These are phyloP conservation scores for Pulchroboletus neoregius DNA, from an alignment of 1,284 basidiomycete species.

Conservation along the genomic window DNA sequence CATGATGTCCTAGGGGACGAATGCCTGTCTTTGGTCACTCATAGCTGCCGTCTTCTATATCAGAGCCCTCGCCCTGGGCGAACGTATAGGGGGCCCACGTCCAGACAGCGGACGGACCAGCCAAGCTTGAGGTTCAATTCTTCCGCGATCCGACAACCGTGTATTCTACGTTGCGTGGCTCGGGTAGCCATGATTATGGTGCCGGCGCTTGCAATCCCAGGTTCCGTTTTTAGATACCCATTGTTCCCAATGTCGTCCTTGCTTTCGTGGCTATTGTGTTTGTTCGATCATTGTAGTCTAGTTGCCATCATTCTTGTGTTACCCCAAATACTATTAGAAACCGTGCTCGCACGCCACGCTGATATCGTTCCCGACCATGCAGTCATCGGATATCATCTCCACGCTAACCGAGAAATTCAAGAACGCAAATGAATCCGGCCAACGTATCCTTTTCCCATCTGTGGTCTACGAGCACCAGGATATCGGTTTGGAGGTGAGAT, in stretches of 20 bases:
- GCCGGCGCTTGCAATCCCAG: not conserved
- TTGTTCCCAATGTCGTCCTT: slow-evolving; percentile 2
- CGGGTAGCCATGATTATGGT: not conserved
- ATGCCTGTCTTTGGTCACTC: slow-evolving; percentile 67
- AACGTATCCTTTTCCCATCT: slow-evolving; percentile 76
- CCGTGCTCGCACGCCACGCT: slow-evolving; percentile 20
- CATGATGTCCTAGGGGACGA: slow-evolving; percentile 56
- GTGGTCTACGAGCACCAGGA: slow-evolving; percentile 58
- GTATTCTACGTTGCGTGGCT: not conserved
- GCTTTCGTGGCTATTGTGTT: not conserved
- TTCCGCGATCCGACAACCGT: not conserved
- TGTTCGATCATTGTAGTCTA: slow-evolving; percentile 3
- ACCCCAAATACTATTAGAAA: no score
- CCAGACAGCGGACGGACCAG: slow-evolving; percentile 54
- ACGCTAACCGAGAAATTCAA: slow-evolving; percentile 58
- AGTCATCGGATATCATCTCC: slow-evolving; percentile 51
- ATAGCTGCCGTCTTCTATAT: slow-evolving; percentile 64
- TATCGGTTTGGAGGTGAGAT: slow-evolving; percentile 56
- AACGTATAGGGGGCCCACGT: slow-evolving; percentile 63
- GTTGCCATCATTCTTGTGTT: not conserved
- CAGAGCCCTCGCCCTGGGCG: slow-evolving; percentile 60
- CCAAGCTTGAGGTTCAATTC: slow-evolving; percentile 43
- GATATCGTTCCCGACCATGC: slow-evolving; percentile 9
- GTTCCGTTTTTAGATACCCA: not conserved
- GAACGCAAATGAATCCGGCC: slow-evolving; percentile 59